Evolutionary conservation across 768 basidiomycete species (phyloP), one percentile per base, ranked within the genome.

Genomic region (Lactarius evosmus): DNA sequence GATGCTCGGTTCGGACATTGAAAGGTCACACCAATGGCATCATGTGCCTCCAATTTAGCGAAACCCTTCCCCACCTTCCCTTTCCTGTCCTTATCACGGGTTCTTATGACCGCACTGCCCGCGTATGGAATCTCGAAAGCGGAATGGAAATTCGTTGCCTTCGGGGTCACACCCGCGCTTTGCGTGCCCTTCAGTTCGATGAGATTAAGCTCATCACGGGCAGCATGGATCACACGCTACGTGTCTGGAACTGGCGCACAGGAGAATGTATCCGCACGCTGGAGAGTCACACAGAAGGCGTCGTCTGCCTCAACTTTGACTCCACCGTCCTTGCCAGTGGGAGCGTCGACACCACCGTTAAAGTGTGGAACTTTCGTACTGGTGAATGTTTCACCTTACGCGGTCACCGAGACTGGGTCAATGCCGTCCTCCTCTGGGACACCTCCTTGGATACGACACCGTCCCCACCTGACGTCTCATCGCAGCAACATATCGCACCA

Each of bases 61-160:
- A 97, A 74, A 86, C 86, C 6, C 79, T 96, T 11, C 78, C 83
- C 1, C 88, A 93, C 73, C 90, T 93, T 8, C 79, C 85, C 8
- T 97, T 95, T 71, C 95, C 96, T 7, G 86, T 99, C 66, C 87
- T 99, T 59, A 95, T 99, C 79, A 96, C 97, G 2, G 97, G 97
- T 30, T 97, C 95, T 2, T 98, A 97, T 75, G 97, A 99, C 72
- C 87, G 91, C 69, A 97, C 94, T 3, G 86, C 88, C 5, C 86
- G 95, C 22, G 87, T 99, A 6, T 99, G 97, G 97, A 97, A 98
- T 72, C 82, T 98, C 57, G 95, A 98, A 75, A 92, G 89, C 0
- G 96, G 95, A 22, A 78, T 82, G 56, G 88, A 91, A 72, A 79
- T 98, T 33, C 88, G 86, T 58, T 88, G 88, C 70, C 81, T 99